Evolutionary conservation across 805 yeast species (phyloP), one percentile per base, ranked within the genome.

Genomic region (Priceomyces carsonii): DNA sequence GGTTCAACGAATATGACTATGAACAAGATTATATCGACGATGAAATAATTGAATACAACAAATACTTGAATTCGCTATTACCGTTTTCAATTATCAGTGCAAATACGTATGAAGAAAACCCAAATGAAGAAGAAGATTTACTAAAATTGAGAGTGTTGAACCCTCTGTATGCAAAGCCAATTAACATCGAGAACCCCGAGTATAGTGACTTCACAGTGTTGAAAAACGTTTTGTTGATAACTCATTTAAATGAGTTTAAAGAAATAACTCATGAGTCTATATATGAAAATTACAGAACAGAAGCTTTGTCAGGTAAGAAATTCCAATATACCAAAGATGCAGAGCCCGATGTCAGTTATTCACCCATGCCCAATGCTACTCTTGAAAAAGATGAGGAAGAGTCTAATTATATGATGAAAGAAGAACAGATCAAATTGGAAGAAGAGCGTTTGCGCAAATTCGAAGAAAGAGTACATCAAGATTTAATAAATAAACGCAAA

Each of bases 211-310:
- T 89, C 56, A 77, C 86, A 28, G 75, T 85, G 26, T 71, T 89
- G 59, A 80, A 89, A 58, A 87, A 86, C 52, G 78, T 89, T 3
- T 66, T 89, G 40, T 74, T 89, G 52, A 83, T 85, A 51, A 80
- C 93, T 12, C 96, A 88, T 63, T 73, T 89, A 61, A 82, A 82
- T 56, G 96, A 89, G 55, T 79, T 89, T 61, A 87, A 87, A 63
- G 96, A 89, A 51, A 73, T 77, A 52, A 89, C 97, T 6, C 95
- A 85, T 57, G 95, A 88, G 57, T 75, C 81, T 26, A 67, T 89
- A 44, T 89, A 89, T 60, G 97, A 89, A 61, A 82, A 80, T 55
- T 89, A 89, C 63, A 82, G 97, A 73, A 85, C 96, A 7, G 88
- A 81, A 53, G 89, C 90, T 12, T 73, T 85, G 44, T 79, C 87